phyloP scores from a whole-genome alignment of 176 grass and related monocot genomes.

The Zizania latifolia region DNA sequence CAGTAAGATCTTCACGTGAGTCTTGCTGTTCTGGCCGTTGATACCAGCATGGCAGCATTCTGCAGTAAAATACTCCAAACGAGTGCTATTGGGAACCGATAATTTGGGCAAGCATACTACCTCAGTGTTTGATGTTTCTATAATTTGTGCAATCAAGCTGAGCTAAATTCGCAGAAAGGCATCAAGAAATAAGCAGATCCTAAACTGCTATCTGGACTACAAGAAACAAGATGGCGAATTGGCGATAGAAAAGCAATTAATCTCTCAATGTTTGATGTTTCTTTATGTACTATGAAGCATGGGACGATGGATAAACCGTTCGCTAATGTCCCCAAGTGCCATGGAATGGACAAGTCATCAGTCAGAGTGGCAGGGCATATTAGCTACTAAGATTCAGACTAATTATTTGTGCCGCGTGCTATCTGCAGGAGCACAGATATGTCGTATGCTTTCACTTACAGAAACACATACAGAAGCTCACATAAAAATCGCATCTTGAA shows the following conservation, averaged over 20 bases:
- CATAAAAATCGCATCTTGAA: not conserved
- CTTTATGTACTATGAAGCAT: not conserved
- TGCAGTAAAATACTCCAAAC: constrained; percentile 7
- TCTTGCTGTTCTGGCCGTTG: constrained; percentile 60
- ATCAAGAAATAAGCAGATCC: not conserved
- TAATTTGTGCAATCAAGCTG: not conserved
- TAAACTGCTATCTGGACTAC: not conserved
- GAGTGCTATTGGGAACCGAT: not conserved
- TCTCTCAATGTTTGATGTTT: too few relatives aligned
- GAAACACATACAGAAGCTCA: not conserved
- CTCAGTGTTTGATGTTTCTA: too few relatives aligned
- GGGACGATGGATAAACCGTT: not conserved
- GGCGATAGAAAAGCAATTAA: too few relatives aligned
- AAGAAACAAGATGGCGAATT: too few relatives aligned
- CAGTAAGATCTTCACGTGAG: constrained; percentile 72
- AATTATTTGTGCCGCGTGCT: too few relatives aligned
- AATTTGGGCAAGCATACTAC: too few relatives aligned
- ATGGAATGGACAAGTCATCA: not conserved
- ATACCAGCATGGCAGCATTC: constrained; percentile 48
- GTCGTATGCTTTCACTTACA: not conserved
- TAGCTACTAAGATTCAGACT: not conserved
- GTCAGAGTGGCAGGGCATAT: not conserved
- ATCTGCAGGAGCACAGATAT: not conserved
- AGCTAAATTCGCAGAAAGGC: not conserved
- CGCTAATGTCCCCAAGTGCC: not conserved